Conservation (phyloP, 78 protist species). For the Dictyostelium brefeldianum region DNA sequence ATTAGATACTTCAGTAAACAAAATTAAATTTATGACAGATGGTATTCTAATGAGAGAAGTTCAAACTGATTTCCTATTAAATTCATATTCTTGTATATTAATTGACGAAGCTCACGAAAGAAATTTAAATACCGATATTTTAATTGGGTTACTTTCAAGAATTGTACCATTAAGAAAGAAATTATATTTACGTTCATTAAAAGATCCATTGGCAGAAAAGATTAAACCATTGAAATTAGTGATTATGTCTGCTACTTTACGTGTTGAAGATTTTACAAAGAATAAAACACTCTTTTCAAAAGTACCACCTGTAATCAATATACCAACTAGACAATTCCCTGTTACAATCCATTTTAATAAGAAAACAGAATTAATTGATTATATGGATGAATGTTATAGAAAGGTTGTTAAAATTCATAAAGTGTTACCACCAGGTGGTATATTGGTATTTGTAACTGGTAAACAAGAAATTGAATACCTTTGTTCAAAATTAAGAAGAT, state of each 20-base stretch:
- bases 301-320: constrained; percentile 87
- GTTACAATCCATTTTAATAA: constrained; percentile 96
- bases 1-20: constrained; percentile 62
- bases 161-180: constrained; percentile 92
- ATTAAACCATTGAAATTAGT: constrained; percentile 95
- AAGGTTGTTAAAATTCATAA: constrained; percentile 93
- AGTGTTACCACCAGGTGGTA: constrained; percentile 95
- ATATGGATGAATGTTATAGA: constrained; percentile 86
- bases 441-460: constrained; percentile 98
- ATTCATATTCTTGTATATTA: constrained; percentile 91
- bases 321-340: constrained; percentile 92
- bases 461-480: constrained; percentile 91
- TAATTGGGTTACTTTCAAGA: constrained; percentile 98
- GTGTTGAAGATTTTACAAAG: constrained; percentile 92
- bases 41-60: constrained; percentile 91
- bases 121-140: constrained; percentile 93
- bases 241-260: constrained; percentile 99
- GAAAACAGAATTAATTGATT: constrained; percentile 84
- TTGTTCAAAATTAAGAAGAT: constrained; percentile 66
- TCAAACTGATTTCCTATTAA: constrained; percentile 91
- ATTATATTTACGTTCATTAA: neutral
- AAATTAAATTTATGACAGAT: constrained; percentile 96
- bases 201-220: constrained; percentile 6
- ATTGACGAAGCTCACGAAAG: constrained; percentile 99
- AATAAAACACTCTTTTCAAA: constrained; percentile 88